Evolutionary conservation across 495 filamentous ascomycete genomes (phyloP), one percentile per base, ranked within the genome.

Genomic region (Aspergillus taichungensis): DNA sequence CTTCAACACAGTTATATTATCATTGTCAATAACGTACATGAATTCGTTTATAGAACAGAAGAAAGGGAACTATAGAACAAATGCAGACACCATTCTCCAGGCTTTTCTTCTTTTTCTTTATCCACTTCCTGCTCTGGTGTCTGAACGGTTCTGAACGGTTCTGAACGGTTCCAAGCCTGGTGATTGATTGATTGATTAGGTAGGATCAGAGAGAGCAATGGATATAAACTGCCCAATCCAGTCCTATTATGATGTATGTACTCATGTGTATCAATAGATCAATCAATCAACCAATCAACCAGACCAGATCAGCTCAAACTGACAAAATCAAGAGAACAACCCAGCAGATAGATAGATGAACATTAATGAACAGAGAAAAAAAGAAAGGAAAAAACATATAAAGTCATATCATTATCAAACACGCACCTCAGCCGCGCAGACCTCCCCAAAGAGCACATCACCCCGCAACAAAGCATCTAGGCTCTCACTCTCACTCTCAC

Each of bases 371-470:
- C 6, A 13, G 10, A 35, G 37, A 34, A 41, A 18, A 48, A 32
- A 38, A 41, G 37, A 30, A 42, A 35, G 39, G 43, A 30, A 43
- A 43, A 35, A 35, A 45, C 13, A 42, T 34, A 8, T 14, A 27
- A 14, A 8, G 33, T 18, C 27, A 40, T 7, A 31, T 18, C 27
- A 40, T 7, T 38, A 40, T 52, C 47, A 59, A 34, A 32, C 32
- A 55, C 59, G 52, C 9, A 43, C 52, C 34, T 54, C 40, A 24
- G 69, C 51, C 13, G 71, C 78, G 43, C 73, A 84, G 42, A 79
- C 65, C 63, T 87, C 76, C 13, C 79, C 74, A 66, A 94, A 94
- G 37, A 94, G 61, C 6, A 95, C 72, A 24, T 24, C 18, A 6
- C 84, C 80, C 59, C 81, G 74, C 31, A 92, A 24, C 18, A 24